Conservation (phyloP, 2,329 filamentous ascomycete genomes). For the Ascochyta fabae region DNA sequence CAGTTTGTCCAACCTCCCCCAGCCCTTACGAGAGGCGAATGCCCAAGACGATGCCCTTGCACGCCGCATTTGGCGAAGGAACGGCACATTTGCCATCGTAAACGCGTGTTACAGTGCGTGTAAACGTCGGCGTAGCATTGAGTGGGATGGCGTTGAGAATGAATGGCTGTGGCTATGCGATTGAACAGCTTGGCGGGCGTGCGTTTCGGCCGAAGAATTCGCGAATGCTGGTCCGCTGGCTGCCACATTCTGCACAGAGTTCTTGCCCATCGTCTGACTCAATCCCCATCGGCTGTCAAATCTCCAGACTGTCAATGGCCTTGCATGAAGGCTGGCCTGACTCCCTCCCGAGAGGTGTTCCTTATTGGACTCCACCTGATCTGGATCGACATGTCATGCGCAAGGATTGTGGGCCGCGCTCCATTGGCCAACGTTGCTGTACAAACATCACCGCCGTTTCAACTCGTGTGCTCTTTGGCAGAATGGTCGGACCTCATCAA, state of each 20-base stretch:
- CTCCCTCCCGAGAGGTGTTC: slow-evolving; percentile 23
- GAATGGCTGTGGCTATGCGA: slow-evolving; percentile 23
- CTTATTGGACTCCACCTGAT: slow-evolving; percentile 21
- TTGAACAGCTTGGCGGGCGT: slow-evolving; percentile 17
- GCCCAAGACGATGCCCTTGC: slow-evolving; percentile 6
- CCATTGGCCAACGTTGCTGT: slow-evolving; percentile 21
- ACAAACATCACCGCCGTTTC: slow-evolving; percentile 37
- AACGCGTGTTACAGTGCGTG: slow-evolving; percentile 31
- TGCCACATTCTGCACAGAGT: slow-evolving; percentile 14
- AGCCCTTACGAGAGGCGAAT: slow-evolving; percentile 27
- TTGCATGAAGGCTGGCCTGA: slow-evolving; percentile 25
- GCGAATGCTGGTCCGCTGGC: slow-evolving; percentile 9
- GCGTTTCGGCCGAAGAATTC: slow-evolving; percentile 12
- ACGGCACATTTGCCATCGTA: slow-evolving; percentile 27
- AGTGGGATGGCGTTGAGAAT: slow-evolving; percentile 1
- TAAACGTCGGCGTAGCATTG: slow-evolving; percentile 23
- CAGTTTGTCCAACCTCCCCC: slow-evolving; percentile 34
- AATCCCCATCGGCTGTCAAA: slow-evolving; percentile 13
- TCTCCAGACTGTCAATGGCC: slow-evolving; percentile 9
- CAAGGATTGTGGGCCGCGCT: slow-evolving; percentile 15
- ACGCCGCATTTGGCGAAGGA: slow-evolving; percentile 14
- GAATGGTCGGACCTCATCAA: slow-evolving; percentile 23
- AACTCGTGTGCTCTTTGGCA: slow-evolving; percentile 30
- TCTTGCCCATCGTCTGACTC: slow-evolving; percentile 10
- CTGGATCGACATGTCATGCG: slow-evolving; percentile 33